These are phyloP conservation scores for Hypoxylon rubiginosum DNA, from an alignment of 2,329 filamentous ascomycete genomes.

Conservation along the genomic window DNA sequence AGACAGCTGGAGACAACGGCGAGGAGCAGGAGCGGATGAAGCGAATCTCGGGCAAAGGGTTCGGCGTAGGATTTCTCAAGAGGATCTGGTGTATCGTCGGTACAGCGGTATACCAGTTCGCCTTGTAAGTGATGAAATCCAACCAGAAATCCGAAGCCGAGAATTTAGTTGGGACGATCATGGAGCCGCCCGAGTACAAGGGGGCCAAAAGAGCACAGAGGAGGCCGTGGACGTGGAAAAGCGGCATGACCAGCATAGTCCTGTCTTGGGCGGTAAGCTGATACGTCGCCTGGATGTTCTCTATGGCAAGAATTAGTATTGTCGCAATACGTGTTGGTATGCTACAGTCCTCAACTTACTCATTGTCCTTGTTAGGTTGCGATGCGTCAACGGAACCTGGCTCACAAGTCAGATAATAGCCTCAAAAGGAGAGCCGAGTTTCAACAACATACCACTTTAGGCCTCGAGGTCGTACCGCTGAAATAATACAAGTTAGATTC, in stretches of 20 bases:
- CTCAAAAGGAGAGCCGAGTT: conserved; percentile 1
- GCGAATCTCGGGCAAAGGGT: conserved; percentile 77
- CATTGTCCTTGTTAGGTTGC: conserved; percentile 86
- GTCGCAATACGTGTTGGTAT: neutral
- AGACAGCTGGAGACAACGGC: conserved; percentile 83
- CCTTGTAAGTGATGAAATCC: conserved; percentile 79
- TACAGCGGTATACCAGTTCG: conserved; percentile 95
- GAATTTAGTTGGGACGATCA: conserved; percentile 83
- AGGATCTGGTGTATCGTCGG: conserved; percentile 93
- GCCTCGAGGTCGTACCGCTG: conserved; percentile 84
- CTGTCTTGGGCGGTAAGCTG: conserved; percentile 77
- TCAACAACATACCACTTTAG: conserved; percentile 76
- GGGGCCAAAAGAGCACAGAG: conserved; percentile 85
- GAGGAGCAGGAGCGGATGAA: conserved; percentile 92
- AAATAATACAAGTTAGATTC: conserved; percentile 43
- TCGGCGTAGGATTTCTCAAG: conserved; percentile 78
- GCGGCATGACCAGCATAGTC: conserved; percentile 89
- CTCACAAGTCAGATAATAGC: conserved; percentile 32
- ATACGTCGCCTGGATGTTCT: conserved; percentile 85
- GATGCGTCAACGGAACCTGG: conserved; percentile 82
- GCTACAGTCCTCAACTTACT: conserved; percentile 57
- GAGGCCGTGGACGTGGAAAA: conserved; percentile 92
- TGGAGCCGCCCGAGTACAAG: conserved; percentile 80
- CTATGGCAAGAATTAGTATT: conserved; percentile 52
- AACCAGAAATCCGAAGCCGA: conserved; percentile 86